Base-by-base conservation (phyloP, 371 early-diverging fungal genomes). In the Mucor indicus region DNA sequence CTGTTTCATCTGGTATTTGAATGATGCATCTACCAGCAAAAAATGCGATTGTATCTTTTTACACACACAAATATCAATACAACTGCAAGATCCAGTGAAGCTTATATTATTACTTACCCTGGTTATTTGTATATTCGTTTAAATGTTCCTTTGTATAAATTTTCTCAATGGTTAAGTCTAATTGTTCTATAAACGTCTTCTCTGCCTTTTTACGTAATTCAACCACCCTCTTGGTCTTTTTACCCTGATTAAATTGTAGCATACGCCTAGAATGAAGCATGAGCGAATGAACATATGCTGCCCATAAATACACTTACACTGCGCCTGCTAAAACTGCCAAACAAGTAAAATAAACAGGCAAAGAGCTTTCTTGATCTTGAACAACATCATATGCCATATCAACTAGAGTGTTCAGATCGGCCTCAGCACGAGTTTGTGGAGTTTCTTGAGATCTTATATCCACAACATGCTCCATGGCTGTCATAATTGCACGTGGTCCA, bases 11-110 rank as follows among this genome's bases (percentile, higher is more conserved):
- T 21, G 44, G 36, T 20, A 38, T 55, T 20, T 25, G 58, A 30
- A 68, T 58, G 15, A 75, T 20, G 57, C 72, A 75, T 36, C 67
- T 63, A 6, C 66, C 54, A 17, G 62, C 60, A 39, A 75, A 46
- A 24, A 62, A 67, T 0, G 65, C 52, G 13, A 67, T 32, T 0
- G 36, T 48, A 50, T 65, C 69, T 38, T 15, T 33, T 5, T 15
- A 33, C n/a, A 11, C n/a, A 13, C 35, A 13, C n/a, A n/a, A 5
- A 33, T 11, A 15, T 33, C 35, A 9, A 4, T n/a, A n/a, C n/a
- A n/a, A n/a, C n/a, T n/a, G n/a, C n/a, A n/a, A n/a, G n/a, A n/a
- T n/a, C n/a, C n/a, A n/a, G n/a, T n/a, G n/a, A n/a, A n/a, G n/a
- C n/a, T n/a, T n/a, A n/a, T n/a, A n/a, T n/a, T n/a, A n/a, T n/a